Evolutionary conservation across 2,329 filamentous ascomycete species (phyloP).

Genomic region (Aspergillus ochraceus): DNA sequence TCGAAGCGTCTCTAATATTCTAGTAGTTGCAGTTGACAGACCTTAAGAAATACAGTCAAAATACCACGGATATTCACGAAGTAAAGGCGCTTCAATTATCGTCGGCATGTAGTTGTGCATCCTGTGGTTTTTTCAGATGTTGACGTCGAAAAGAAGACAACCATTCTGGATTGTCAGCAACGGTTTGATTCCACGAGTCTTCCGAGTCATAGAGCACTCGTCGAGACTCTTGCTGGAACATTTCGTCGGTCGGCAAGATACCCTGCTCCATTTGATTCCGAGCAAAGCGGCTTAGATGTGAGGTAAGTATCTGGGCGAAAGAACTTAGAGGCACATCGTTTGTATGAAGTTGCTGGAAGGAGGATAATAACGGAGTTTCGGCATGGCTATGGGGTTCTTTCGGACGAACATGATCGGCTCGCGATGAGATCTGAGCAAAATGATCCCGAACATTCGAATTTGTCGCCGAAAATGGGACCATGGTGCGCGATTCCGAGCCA

Average conservation of each 20-base stretch:
- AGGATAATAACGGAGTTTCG: neutral
- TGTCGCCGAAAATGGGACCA: conserved; percentile 23
- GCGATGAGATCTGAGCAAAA: conserved; percentile 18
- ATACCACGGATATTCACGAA: no score
- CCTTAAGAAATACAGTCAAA: neutral
- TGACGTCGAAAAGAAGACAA: conserved; percentile 18
- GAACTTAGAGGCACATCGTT: conserved; percentile 3
- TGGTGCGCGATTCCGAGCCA: conserved; percentile 16
- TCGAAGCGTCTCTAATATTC: no score
- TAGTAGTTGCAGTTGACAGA: no score
- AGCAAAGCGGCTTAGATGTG: conserved; percentile 20
- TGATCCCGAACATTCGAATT: conserved; percentile 16
- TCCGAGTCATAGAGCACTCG: conserved; percentile 50
- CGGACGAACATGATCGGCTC: conserved; percentile 4
- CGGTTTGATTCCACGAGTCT: conserved; percentile 49
- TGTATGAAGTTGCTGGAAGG: neutral
- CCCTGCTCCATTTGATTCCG: conserved; percentile 10
- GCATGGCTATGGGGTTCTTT: neutral
- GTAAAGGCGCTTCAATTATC: neutral
- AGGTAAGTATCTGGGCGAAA: conserved; percentile 18
- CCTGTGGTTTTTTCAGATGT: neutral
- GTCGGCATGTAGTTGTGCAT: neutral
- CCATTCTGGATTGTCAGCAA: conserved; percentile 26
- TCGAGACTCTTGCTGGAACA: conserved; percentile 51
- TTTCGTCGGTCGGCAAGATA: conserved; percentile 48